Evolutionary conservation across 2,329 filamentous ascomycete species (phyloP), one percentile per base, ranked within the genome.

Genomic region (Calonectria honghensis): DNA sequence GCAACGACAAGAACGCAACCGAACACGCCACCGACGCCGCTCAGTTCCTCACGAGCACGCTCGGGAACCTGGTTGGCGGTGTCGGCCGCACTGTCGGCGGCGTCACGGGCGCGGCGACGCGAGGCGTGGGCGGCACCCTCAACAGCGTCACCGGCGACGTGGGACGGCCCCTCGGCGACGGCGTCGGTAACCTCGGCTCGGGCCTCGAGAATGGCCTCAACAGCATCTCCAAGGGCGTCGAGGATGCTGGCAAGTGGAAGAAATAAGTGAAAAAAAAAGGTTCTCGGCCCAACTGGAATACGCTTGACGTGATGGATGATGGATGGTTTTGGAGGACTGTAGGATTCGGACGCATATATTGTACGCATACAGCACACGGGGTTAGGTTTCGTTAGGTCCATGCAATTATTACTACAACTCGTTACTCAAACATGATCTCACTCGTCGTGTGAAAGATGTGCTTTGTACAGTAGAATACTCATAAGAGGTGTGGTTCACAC

Each of bases 171-270:
- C 79, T 93, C 1, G 91, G 91, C 10, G 89, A 93, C 77, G 90
- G 87, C 2, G 71, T 93, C 16, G 86, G 87, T 10, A 89, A 87
- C 76, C 79, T 91, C 10, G 90, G 90, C 7, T 88, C 86, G 2
- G 90, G 90, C 0, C 77, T 93, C 3, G 86, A 92, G 83, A 85
- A 86, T 57, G 91, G 89, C 2, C 82, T 87, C 48, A 84, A 85
- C 54, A 84, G 83, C 61, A 85, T 91, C 2, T 87, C 88, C 18
- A 87, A 89, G 83, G 90, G 90, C 0, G 87, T 90, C 9, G 90
- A 92, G 83, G 85, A 91, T 79, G 90, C 90, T 14, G 91, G 91
- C 4, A 83, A 91, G 80, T 91, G 90, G 90, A 90, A 89, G 84
- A 86, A 83, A 73, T 75, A 81, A 81, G 75, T 81, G 24, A 24